A percentile compares a stretch with the other conserved stretches of the same genome.
Evolutionary conservation across 495 filamentous ascomycete species (phyloP).

Genomic region (Trichoderma asperelloides): DNA sequence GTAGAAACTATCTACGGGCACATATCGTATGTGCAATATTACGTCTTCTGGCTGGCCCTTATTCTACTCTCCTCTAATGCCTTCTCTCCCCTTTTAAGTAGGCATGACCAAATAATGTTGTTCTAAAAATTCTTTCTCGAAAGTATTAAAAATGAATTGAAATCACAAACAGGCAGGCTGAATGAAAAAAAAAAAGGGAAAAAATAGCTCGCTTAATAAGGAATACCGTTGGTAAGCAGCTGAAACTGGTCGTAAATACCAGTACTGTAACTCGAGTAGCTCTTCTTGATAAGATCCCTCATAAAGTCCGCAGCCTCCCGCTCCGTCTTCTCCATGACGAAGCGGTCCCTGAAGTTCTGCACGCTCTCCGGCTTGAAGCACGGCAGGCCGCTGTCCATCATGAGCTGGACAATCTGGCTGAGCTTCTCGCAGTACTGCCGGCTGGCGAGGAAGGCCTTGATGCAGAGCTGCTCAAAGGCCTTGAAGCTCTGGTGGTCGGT

Average conservation of each 20-base stretch:
- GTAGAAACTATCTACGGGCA: not conserved
- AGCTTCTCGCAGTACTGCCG: slow-evolving; percentile 80
- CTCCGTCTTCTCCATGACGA: slow-evolving; percentile 88
- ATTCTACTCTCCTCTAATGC: not conserved
- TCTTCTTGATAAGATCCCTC: slow-evolving; percentile 77
- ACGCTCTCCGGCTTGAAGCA: slow-evolving; percentile 98
- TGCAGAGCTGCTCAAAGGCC: slow-evolving; percentile 92
- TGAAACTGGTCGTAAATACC: slow-evolving; percentile 97
- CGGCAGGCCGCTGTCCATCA: slow-evolving; percentile 93
- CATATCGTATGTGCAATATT: not conserved
- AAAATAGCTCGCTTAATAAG: slow-evolving; percentile 43
- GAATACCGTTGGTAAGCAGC: slow-evolving; percentile 93
- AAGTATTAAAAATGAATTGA: not conserved
- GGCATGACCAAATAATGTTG: not conserved
- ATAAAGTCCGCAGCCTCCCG: slow-evolving; percentile 93
- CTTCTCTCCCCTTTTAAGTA: not conserved
- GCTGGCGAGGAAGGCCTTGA: slow-evolving; percentile 93
- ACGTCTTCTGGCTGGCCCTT: not conserved
- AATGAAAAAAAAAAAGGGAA: not conserved
- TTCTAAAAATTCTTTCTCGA: not conserved
- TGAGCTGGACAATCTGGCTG: slow-evolving; percentile 77
- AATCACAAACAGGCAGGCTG: not conserved
- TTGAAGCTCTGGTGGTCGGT: slow-evolving; percentile 79
- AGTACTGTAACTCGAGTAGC: slow-evolving; percentile 78
- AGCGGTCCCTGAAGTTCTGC: slow-evolving; percentile 82